Evolutionary conservation across 2,329 filamentous ascomycete species (phyloP).

Genomic region (Colletotrichum sojae): DNA sequence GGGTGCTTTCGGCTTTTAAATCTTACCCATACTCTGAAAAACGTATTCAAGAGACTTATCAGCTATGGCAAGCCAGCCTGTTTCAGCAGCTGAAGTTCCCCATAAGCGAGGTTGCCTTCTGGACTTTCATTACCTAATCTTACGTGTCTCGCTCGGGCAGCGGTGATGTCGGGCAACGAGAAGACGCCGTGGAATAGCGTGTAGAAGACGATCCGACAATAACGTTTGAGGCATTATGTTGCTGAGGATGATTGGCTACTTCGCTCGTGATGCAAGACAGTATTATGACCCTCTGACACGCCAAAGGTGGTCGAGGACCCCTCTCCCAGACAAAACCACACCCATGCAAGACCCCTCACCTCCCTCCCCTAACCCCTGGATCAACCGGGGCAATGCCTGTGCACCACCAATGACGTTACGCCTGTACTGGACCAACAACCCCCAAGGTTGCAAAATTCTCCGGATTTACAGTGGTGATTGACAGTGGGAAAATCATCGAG

Average conservation of each 20-base stretch:
- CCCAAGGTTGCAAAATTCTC: conserved; percentile 6
- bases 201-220: background rate
- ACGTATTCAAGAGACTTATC: too few relatives aligned
- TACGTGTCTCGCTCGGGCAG: too few relatives aligned
- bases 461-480: conserved; percentile 2
- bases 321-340: conserved; percentile 10
- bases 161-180: background rate
- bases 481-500: conserved; percentile 5
- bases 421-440: conserved; percentile 1
- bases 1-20: too few relatives aligned
- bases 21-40: too few relatives aligned
- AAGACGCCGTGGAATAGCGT: background rate
- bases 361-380: background rate
- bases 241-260: background rate
- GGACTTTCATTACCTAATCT: too few relatives aligned
- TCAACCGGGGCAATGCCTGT: background rate
- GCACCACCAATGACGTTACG: background rate
- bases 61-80: too few relatives aligned
- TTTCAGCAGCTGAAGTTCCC: too few relatives aligned
- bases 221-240: background rate
- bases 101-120: too few relatives aligned
- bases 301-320: background rate
- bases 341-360: background rate
- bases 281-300: conserved; percentile 12
- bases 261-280: background rate